Conservation (phyloP, 345 rosid species). For the Eucalyptus cloeziana region DNA sequence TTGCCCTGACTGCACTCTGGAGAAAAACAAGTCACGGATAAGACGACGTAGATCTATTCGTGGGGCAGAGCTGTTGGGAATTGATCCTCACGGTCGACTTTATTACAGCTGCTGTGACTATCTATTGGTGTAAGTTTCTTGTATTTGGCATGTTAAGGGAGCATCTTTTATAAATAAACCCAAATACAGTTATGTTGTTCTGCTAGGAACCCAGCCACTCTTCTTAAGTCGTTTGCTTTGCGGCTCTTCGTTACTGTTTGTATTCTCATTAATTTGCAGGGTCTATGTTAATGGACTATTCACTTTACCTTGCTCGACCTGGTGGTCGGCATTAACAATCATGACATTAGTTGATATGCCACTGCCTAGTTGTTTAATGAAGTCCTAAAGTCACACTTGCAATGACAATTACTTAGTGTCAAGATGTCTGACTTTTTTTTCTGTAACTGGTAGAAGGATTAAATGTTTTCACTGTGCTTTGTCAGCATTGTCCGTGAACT, state of each 20-base stretch:
- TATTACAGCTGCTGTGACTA: slow-evolving; percentile 80
- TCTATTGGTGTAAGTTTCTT: slow-evolving; percentile 83
- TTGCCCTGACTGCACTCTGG: slow-evolving; percentile 91
- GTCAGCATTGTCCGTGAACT: background rate
- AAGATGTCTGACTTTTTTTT: background rate
- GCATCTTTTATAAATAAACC: background rate
- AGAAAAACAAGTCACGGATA: slow-evolving; percentile 36
- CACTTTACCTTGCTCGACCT: background rate
- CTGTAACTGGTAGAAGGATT: background rate
- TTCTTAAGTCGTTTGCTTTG: background rate
- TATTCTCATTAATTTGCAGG: background rate
- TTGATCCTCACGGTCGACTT: slow-evolving; percentile 61
- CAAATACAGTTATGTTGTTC: background rate
- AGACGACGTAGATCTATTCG: slow-evolving; percentile 51
- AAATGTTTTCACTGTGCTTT: background rate
- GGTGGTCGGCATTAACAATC: background rate
- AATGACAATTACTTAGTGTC: background rate
- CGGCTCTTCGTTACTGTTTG: background rate
- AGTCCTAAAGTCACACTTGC: background rate
- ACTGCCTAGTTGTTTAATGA: background rate
- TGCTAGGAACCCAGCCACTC: background rate
- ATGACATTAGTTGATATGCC: background rate
- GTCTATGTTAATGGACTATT: background rate
- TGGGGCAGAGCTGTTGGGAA: slow-evolving; percentile 84
- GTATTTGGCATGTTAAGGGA: background rate